Conservation (phyloP, 306 rosid genomes). For the Trifolium repens region DNA sequence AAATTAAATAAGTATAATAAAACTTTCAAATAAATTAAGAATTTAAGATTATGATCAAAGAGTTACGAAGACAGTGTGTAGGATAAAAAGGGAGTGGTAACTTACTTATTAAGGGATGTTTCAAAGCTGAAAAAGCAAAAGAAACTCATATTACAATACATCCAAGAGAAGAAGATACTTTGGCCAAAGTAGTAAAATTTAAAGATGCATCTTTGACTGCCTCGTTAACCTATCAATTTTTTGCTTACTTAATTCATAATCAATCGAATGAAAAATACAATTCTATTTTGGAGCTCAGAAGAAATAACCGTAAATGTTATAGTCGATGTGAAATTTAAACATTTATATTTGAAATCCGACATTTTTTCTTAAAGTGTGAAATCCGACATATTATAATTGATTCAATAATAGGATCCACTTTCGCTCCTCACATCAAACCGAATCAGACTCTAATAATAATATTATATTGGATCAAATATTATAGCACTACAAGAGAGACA, state of each 20-base stretch:
- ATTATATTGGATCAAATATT: too few relatives aligned
- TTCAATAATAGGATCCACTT: too few relatives aligned
- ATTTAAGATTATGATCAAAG: too few relatives aligned
- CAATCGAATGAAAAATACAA: neutral
- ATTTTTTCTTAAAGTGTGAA: too few relatives aligned
- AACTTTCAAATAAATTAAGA: neutral
- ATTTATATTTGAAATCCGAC: too few relatives aligned
- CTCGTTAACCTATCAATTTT: constrained; percentile 39
- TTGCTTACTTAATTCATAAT: neutral
- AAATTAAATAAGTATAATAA: neutral
- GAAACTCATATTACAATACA: constrained; percentile 42
- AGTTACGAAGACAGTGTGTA: constrained; percentile 8
- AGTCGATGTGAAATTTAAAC: too few relatives aligned
- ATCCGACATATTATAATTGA: too few relatives aligned
- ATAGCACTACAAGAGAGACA: too few relatives aligned
- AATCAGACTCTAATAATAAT: too few relatives aligned
- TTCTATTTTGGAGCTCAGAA: too few relatives aligned
- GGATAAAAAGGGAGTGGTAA: constrained; percentile 32
- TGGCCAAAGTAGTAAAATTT: constrained; percentile 55
- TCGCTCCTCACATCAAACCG: too few relatives aligned
- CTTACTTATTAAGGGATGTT: constrained; percentile 37
- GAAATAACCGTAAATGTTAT: too few relatives aligned
- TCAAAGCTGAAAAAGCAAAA: constrained; percentile 58
- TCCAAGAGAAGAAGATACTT: constrained; percentile 43
- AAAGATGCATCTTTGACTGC: constrained; percentile 61